These are phyloP conservation scores for Albugo laibachii DNA, from an alignment of 352 stramenopile species.

Conservation along the genomic window DNA sequence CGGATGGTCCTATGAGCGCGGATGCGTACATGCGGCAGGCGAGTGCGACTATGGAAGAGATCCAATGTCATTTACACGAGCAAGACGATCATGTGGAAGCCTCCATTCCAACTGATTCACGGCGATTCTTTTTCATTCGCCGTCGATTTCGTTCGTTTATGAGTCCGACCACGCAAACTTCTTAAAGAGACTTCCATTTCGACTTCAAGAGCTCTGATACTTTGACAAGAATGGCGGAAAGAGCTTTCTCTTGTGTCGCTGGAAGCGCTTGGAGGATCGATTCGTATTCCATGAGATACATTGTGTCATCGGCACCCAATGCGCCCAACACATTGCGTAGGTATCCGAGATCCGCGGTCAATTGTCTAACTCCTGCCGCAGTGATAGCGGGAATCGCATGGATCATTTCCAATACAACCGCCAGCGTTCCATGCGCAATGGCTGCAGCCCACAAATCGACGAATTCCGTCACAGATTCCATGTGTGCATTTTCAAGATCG, in stretches of 20 bases:
- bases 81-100: too few relatives aligned
- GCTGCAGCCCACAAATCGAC: constrained; percentile 58
- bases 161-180: too few relatives aligned
- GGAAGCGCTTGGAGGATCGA: too few relatives aligned
- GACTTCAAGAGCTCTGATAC: too few relatives aligned
- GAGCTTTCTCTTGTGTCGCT: too few relatives aligned
- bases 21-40: constrained; percentile 66
- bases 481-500: constrained; percentile 1
- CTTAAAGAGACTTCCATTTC: too few relatives aligned
- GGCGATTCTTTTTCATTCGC: too few relatives aligned
- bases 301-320: constrained; percentile 24
- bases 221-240: too few relatives aligned
- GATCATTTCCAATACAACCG: constrained; percentile 25
- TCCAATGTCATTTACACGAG: too few relatives aligned
- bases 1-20: constrained; percentile 23
- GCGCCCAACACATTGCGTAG: constrained; percentile 66
- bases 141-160: too few relatives aligned
- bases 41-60: constrained; percentile 25
- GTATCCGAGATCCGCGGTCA: constrained; percentile 51
- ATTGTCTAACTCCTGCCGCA: constrained; percentile 27
- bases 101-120: too few relatives aligned
- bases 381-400: constrained; percentile 38
- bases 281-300: too few relatives aligned
- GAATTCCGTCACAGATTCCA: constrained; percentile 20
- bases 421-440: constrained; percentile 40